Percentiles rank a stretch among this genome's conserved stretches.
phyloP scores from a whole-genome alignment of 2,329 filamentous ascomycete species.

The Fusarium sp. region DNA sequence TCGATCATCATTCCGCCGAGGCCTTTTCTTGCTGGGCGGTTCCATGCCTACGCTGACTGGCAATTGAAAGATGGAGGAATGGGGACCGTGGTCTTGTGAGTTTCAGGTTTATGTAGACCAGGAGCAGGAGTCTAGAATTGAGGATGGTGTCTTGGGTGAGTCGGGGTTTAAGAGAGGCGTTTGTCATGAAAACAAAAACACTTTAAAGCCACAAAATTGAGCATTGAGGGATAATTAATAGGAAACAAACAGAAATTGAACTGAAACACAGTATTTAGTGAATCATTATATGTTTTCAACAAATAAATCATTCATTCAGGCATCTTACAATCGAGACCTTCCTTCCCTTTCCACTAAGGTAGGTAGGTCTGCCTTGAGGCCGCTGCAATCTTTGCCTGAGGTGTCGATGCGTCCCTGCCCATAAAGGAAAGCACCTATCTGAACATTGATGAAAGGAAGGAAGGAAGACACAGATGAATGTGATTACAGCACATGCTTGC shows the following conservation, averaged over 20 bases:
- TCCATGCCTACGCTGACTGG: slow-evolving; percentile 45
- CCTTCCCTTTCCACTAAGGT: neutral
- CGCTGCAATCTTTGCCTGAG: slow-evolving; percentile 28
- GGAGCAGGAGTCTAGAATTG: neutral
- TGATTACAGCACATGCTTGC: slow-evolving; percentile 18
- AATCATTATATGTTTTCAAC: neutral
- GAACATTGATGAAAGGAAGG: neutral
- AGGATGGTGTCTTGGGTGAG: neutral
- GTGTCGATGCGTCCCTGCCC: slow-evolving; percentile 10
- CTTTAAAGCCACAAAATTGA: neutral
- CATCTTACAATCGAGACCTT: neutral
- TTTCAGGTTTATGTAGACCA: slow-evolving; percentile 24
- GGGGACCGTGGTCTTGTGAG: slow-evolving; percentile 9
- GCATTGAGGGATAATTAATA: neutral
- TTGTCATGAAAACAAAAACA: neutral
- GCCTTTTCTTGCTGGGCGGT: slow-evolving; percentile 46
- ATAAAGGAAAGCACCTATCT: neutral
- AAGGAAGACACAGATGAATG: neutral
- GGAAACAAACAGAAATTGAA: neutral
- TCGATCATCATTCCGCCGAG: slow-evolving; percentile 68
- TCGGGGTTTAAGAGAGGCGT: neutral
- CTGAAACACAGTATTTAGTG: neutral
- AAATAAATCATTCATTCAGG: neutral
- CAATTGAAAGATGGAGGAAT: slow-evolving; percentile 2
- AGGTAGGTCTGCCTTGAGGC: neutral